These are phyloP conservation scores for Cladobotryum protrusum DNA, from an alignment of 2,329 filamentous ascomycete genomes.

Conservation along the genomic window DNA sequence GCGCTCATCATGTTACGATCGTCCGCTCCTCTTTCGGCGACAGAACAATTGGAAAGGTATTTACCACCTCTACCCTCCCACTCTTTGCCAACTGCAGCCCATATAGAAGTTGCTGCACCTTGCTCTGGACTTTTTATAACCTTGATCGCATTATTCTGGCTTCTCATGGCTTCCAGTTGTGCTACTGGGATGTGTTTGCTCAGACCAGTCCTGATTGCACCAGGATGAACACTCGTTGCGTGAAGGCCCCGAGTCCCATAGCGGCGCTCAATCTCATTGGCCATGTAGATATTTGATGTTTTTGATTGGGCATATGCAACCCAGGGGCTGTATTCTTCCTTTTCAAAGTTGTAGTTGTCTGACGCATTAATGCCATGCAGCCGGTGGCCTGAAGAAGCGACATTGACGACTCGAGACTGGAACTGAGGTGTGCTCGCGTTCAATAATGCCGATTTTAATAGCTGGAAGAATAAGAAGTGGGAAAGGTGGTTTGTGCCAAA, in stretches of 20 bases:
- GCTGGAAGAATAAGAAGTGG: slow-evolving; percentile 26
- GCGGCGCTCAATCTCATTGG: slow-evolving; percentile 43
- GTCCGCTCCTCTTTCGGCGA: slow-evolving; percentile 16
- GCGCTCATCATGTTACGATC: neutral
- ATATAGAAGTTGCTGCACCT: slow-evolving; percentile 43
- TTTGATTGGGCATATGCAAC: slow-evolving; percentile 42
- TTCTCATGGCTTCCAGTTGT: neutral
- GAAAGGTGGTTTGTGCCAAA: slow-evolving; percentile 23
- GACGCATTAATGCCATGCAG: neutral
- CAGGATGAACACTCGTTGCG: slow-evolving; percentile 34
- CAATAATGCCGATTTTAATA: slow-evolving; percentile 5
- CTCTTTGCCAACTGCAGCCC: slow-evolving; percentile 34
- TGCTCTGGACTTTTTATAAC: slow-evolving; percentile 22
- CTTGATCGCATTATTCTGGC: neutral
- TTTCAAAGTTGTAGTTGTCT: slow-evolving; percentile 16
- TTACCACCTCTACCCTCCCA: slow-evolving; percentile 41
- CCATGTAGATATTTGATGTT: slow-evolving; percentile 43
- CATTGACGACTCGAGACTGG: slow-evolving; percentile 2
- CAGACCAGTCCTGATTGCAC: slow-evolving; percentile 26
- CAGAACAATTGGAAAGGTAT: slow-evolving; percentile 39
- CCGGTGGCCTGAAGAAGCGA: slow-evolving; percentile 5
- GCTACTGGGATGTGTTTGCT: slow-evolving; percentile 2
- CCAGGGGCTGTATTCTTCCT: slow-evolving; percentile 21
- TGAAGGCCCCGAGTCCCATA: slow-evolving; percentile 38
- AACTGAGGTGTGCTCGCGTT: slow-evolving; percentile 2